A percentile compares a stretch with the other conserved stretches of the same genome.
These are phyloP conservation scores for Calonectria ilicicola DNA, from an alignment of 2,329 filamentous ascomycete genomes.

Conservation along the genomic window DNA sequence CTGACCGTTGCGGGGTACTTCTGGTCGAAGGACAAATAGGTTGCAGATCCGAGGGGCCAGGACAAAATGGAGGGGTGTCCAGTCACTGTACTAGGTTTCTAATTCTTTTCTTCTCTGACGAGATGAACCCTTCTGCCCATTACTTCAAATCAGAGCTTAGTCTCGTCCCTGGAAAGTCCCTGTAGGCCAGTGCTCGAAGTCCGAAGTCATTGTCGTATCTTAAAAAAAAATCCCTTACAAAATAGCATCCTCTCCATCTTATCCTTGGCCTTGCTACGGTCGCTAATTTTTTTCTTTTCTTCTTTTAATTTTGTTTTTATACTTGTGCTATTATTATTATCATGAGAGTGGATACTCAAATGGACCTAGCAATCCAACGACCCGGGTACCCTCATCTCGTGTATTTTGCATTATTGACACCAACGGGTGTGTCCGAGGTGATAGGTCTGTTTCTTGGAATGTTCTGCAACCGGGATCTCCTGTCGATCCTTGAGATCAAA, in stretches of 20 bases:
- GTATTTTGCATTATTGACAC: slow-evolving; percentile 1
- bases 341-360: slow-evolving; percentile 1
- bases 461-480: slow-evolving; percentile 27
- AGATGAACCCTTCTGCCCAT: slow-evolving; percentile 37
- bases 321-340: not conserved
- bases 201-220: not conserved
- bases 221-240: too few species aligned
- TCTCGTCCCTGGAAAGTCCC: slow-evolving; percentile 19
- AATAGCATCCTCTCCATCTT: not conserved
- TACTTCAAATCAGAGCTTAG: not conserved
- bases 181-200: not conserved
- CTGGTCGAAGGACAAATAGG: slow-evolving; percentile 40
- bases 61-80: slow-evolving; percentile 31
- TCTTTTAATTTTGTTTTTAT: not conserved
- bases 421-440: not conserved
- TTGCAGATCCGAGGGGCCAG: slow-evolving; percentile 41
- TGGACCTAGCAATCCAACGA: slow-evolving; percentile 11
- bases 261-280: not conserved
- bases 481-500: slow-evolving; percentile 38
- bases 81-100: slow-evolving; percentile 31
- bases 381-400: slow-evolving; percentile 6
- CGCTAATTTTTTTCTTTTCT: not conserved
- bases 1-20: slow-evolving; percentile 44
- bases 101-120: slow-evolving; percentile 33
- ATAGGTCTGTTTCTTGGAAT: slow-evolving; percentile 25